phyloP scores from a whole-genome alignment of 441 rosid species.

The Populus hybrid region DNA sequence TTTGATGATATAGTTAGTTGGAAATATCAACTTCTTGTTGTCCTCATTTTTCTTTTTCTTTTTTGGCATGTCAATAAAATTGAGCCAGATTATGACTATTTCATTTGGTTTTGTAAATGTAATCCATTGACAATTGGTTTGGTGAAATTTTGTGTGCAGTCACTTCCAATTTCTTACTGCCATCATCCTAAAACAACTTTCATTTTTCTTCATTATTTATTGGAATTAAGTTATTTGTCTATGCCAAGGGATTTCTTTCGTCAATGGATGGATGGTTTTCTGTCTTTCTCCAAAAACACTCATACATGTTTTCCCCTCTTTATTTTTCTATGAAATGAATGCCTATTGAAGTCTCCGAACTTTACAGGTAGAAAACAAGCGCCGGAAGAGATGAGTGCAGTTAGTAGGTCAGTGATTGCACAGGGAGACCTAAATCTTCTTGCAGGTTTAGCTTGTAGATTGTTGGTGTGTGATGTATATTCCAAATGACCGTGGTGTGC shows the following conservation, averaged over 20 bases:
- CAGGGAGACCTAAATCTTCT: constrained; percentile 21
- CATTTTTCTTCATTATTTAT: neutral
- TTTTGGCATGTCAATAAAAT: neutral
- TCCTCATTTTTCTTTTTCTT: neutral
- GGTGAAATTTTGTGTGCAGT: neutral
- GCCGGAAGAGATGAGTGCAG: constrained; percentile 40
- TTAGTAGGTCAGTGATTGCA: constrained; percentile 21
- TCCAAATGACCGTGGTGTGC: constrained; percentile 26
- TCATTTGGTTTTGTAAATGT: neutral
- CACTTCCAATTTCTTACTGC: neutral
- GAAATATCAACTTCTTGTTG: neutral
- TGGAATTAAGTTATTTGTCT: neutral
- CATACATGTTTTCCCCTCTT: neutral
- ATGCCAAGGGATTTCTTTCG: neutral
- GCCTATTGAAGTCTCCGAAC: constrained; percentile 1
- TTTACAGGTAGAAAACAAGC: constrained; percentile 53
- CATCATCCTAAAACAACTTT: neutral
- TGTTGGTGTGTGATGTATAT: constrained; percentile 41
- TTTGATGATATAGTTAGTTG: neutral
- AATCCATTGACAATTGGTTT: neutral
- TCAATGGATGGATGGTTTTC: neutral
- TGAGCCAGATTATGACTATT: neutral
- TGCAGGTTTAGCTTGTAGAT: constrained; percentile 39
- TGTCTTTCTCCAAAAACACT: neutral
- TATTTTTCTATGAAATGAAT: neutral